Percentiles rank a stretch among this genome's conserved stretches.
These are phyloP conservation scores for Neoascochyta sp. DNA, from an alignment of 2,329 filamentous ascomycete genomes.

Conservation along the genomic window DNA sequence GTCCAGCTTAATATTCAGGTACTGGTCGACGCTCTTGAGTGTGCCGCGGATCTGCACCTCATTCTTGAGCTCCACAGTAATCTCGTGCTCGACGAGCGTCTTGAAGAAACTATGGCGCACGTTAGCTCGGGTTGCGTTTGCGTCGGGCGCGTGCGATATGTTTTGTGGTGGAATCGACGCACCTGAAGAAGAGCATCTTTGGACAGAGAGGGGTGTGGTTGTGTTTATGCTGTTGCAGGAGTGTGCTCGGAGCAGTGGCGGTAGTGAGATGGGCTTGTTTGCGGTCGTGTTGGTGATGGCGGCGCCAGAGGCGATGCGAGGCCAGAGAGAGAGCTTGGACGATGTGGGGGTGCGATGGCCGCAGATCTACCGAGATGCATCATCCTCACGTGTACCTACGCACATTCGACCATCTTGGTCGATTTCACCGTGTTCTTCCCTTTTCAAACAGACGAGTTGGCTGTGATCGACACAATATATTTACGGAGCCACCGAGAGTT, in stretches of 20 bases:
- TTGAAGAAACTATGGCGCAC: slow-evolving; percentile 75
- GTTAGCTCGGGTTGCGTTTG: slow-evolving; percentile 2
- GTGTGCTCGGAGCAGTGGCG: no score
- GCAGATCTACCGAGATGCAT: slow-evolving; percentile 16
- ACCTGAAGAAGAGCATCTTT: slow-evolving; percentile 56
- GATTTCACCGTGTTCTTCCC: no score
- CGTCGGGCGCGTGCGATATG: not conserved
- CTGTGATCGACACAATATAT: slow-evolving; percentile 14
- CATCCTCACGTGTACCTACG: no score
- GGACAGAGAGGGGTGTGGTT: no score
- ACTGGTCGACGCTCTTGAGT: slow-evolving; percentile 96
- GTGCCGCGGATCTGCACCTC: slow-evolving; percentile 95
- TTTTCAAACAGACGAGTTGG: no score
- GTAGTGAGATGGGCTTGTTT: no score
- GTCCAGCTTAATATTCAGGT: slow-evolving; percentile 98
- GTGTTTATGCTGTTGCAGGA: no score
- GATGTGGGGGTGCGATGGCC: slow-evolving; percentile 18
- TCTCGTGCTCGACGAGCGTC: slow-evolving; percentile 93
- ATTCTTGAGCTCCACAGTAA: slow-evolving; percentile 98
- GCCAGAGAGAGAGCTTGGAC: slow-evolving; percentile 6
- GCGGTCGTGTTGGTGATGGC: slow-evolving; percentile 3
- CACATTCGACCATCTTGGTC: no score
- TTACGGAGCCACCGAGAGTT: slow-evolving; percentile 24
- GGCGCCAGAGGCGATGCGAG: slow-evolving; percentile 8
- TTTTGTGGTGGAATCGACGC: slow-evolving; percentile 2